Evolutionary conservation across 2,329 filamentous ascomycete species (phyloP).

Genomic region (Blastomyces emzantsi): DNA sequence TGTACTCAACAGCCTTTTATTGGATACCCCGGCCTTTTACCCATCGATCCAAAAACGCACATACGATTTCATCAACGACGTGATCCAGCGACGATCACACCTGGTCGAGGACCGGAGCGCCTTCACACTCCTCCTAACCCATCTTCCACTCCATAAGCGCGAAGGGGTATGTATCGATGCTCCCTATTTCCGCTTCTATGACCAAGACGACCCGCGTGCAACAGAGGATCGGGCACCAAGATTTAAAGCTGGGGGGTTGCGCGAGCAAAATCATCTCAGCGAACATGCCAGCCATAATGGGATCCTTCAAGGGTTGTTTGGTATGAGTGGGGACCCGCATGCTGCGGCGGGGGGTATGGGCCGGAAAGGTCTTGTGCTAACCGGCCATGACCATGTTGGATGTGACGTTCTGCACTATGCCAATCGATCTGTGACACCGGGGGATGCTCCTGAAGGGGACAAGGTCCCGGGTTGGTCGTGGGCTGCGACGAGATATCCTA

Average conservation of each 20-base stretch:
- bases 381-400: conserved; percentile 90
- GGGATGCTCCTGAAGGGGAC: conserved; percentile 14
- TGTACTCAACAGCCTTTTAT: conserved; percentile 84
- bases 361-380: conserved; percentile 69
- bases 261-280: conserved; percentile 86
- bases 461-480: conserved; percentile 24
- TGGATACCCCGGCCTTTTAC: conserved; percentile 71
- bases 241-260: conserved; percentile 44
- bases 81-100: conserved; percentile 48
- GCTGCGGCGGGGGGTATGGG: conserved; percentile 56
- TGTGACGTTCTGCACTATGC: conserved; percentile 84
- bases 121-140: conserved; percentile 80
- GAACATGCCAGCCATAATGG: conserved; percentile 56
- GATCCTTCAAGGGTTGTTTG: conserved; percentile 77
- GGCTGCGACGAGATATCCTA: conserved; percentile 28
- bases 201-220: conserved; percentile 47
- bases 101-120: conserved; percentile 54
- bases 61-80: conserved; percentile 59
- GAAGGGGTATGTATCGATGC: conserved; percentile 73
- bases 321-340: conserved; percentile 55
- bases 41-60: conserved; percentile 62
- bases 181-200: conserved; percentile 74
- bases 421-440: conserved; percentile 43
- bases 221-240: conserved; percentile 22
- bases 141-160: conserved; percentile 81